Conservation (phyloP, 306 rosid genomes). For the Notholithocarpus densiflorus region DNA sequence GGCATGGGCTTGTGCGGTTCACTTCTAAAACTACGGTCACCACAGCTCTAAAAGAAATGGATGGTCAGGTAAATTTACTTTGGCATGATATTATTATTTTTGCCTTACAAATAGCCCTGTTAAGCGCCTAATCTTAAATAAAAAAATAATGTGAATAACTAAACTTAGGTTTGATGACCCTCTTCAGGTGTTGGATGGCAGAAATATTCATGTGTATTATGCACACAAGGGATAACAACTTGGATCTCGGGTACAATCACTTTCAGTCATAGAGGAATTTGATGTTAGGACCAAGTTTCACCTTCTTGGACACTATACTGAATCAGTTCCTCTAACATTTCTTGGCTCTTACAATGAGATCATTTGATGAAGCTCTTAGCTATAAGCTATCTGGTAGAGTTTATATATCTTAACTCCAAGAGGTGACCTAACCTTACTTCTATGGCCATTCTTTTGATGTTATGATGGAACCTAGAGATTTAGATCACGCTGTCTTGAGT, state of each 20-base stretch:
- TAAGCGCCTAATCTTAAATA: background rate
- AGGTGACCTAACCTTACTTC: background rate
- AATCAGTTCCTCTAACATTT: background rate
- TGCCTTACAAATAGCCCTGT: background rate
- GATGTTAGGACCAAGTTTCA: background rate
- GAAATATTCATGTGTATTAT: slow-evolving; percentile 48
- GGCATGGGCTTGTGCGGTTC: slow-evolving; percentile 21
- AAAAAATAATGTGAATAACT: background rate
- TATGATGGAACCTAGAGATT: background rate
- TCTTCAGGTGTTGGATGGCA: slow-evolving; percentile 50
- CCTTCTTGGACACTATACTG: background rate
- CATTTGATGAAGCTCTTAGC: background rate
- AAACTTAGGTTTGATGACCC: background rate
- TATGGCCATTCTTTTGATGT: background rate
- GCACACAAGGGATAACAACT: slow-evolving; percentile 34
- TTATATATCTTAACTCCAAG: background rate
- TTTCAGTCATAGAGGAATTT: background rate
- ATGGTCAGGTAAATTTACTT: too few species aligned
- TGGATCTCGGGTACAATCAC: background rate
- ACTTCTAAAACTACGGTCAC: too few species aligned
- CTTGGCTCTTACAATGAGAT: background rate
- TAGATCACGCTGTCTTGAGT: background rate
- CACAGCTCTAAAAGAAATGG: too few species aligned
- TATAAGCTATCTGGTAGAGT: background rate
- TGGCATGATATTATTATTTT: background rate